Conservation (phyloP, 2,329 filamentous ascomycete genomes). For the Pseudogymnoascus sp. region DNA sequence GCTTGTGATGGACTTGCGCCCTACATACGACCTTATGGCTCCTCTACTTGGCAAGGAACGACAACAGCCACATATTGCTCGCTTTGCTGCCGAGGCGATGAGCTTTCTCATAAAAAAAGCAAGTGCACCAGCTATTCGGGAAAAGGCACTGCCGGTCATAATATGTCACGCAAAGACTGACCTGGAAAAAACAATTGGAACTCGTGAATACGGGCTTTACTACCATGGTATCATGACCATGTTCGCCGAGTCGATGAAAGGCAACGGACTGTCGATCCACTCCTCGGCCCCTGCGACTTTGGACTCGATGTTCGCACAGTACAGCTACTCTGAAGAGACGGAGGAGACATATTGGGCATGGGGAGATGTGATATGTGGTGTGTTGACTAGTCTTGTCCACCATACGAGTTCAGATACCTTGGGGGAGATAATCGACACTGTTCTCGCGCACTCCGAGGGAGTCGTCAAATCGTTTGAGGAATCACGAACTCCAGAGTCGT, state of each 20-base stretch:
- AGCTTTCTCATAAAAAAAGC: constrained; percentile 91
- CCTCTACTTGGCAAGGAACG: constrained; percentile 75
- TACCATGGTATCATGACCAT: constrained; percentile 86
- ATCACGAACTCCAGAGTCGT: constrained; percentile 24
- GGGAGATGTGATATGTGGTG: constrained; percentile 64
- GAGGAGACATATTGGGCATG: constrained; percentile 47
- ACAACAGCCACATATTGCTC: constrained; percentile 78
- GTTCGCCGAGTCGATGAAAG: constrained; percentile 74
- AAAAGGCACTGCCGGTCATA: constrained; percentile 64
- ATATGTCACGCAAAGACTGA: constrained; percentile 66
- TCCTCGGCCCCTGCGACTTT: constrained; percentile 51
- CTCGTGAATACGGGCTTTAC: constrained; percentile 60
- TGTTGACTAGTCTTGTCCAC: constrained; percentile 76
- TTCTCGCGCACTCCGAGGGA: constrained; percentile 44
- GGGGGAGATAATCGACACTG: constrained; percentile 54
- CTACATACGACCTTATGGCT: constrained; percentile 75
- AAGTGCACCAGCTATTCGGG: constrained; percentile 67
- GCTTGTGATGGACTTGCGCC: constrained; percentile 75
- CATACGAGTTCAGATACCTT: constrained; percentile 72
- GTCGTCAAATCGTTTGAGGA: constrained; percentile 34
- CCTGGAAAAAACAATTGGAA: constrained; percentile 46
- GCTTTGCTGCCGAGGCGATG: constrained; percentile 90
- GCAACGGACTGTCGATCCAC: constrained; percentile 51
- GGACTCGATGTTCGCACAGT: constrained; percentile 41
- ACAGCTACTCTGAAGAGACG: constrained; percentile 35